These are phyloP conservation scores for Fomitopsis betulina DNA, from an alignment of 1,284 basidiomycete genomes.

Conservation along the genomic window DNA sequence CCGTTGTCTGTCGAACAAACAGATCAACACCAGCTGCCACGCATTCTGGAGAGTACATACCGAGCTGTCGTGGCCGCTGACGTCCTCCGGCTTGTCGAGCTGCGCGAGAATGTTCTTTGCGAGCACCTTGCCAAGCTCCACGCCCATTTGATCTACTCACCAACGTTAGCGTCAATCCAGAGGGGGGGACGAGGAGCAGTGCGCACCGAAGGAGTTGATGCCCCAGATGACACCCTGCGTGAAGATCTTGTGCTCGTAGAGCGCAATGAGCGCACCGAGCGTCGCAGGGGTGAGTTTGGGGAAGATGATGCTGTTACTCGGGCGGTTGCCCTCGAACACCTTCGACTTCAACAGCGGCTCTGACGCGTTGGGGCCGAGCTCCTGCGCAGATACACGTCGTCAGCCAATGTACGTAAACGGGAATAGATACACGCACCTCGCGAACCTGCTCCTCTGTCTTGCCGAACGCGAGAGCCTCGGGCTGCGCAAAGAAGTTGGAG, in stretches of 20 bases:
- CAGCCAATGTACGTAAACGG: background rate
- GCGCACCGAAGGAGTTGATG: constrained; percentile 92
- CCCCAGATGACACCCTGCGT: constrained; percentile 97
- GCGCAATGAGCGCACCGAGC: constrained; percentile 83
- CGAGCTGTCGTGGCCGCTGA: constrained; percentile 89
- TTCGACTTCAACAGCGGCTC: constrained; percentile 92
- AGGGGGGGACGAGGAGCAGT: background rate
- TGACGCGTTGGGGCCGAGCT: constrained; percentile 75
- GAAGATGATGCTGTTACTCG: constrained; percentile 96
- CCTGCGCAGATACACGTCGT: constrained; percentile 33
- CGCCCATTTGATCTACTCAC: constrained; percentile 82
- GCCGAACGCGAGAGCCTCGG: constrained; percentile 95
- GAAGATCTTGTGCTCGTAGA: constrained; percentile 99
- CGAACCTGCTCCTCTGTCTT: constrained; percentile 90
- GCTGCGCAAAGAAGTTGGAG: constrained; percentile 98
- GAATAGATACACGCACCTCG: constrained; percentile 21
- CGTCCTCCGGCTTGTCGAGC: constrained; percentile 78
- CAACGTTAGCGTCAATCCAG: constrained; percentile 1
- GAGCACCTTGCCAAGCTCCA: constrained; percentile 94
- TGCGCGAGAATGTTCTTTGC: constrained; percentile 94
- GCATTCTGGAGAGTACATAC: constrained; percentile 33
- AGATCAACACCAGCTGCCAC: background rate
- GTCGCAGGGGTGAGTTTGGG: constrained; percentile 88
- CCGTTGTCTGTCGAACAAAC: constrained; percentile 65
- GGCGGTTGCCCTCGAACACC: constrained; percentile 96